Conservation (phyloP, 2,329 filamentous ascomycete genomes). For the Aspergillus persii region DNA sequence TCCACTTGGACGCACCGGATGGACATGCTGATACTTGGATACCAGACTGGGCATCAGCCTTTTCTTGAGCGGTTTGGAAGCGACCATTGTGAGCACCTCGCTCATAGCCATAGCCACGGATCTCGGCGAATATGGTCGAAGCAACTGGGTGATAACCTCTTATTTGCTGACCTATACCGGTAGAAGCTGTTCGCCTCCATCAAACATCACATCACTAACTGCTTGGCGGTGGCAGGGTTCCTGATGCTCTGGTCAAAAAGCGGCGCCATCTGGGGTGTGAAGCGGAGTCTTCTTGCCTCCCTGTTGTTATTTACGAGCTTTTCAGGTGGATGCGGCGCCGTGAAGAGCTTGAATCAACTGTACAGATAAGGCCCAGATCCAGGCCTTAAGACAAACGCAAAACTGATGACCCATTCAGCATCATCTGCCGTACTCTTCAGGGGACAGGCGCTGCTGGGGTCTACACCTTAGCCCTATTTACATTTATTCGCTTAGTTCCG, state of each 20-base stretch:
- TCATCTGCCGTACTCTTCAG: slow-evolving; percentile 43
- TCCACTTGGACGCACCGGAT: too few relatives aligned
- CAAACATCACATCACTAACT: too few relatives aligned
- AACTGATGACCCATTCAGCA: slow-evolving; percentile 38
- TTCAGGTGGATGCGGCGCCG: slow-evolving; percentile 42
- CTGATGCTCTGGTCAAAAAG: slow-evolving; percentile 58
- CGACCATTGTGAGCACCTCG: too few relatives aligned
- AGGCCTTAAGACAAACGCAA: neutral
- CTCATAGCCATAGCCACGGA: too few relatives aligned
- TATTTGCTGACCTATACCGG: too few relatives aligned
- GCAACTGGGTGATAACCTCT: too few relatives aligned
- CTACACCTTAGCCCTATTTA: slow-evolving; percentile 57
- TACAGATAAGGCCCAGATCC: slow-evolving; percentile 7
- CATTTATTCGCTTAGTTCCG: slow-evolving; percentile 54
- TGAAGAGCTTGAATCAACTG: slow-evolving; percentile 35
- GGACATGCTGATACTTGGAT: too few relatives aligned
- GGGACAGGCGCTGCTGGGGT: slow-evolving; percentile 59
- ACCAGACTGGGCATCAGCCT: too few relatives aligned
- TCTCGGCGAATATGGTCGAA: too few relatives aligned
- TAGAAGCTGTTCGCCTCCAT: too few relatives aligned
- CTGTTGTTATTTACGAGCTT: slow-evolving; percentile 44
- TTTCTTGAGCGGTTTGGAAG: too few relatives aligned
- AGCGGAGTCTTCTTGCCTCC: slow-evolving; percentile 43
- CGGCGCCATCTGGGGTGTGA: slow-evolving; percentile 59
- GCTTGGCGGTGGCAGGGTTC: too few relatives aligned